phyloP scores from a whole-genome alignment of 2,329 filamentous ascomycete genomes.

The Didymella lethalis region DNA sequence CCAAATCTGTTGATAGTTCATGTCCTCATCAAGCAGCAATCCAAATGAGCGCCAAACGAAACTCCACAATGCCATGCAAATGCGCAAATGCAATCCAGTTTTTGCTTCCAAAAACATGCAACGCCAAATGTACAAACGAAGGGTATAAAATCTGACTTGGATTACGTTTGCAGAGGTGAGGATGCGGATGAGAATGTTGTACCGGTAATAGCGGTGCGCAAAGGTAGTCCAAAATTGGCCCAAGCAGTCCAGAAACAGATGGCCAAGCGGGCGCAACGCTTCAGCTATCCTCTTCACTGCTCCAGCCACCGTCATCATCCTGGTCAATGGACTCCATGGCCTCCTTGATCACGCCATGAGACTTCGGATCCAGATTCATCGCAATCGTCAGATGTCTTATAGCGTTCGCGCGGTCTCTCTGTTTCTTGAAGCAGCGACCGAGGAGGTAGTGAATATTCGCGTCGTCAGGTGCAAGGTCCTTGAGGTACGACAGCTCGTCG shows the following conservation, averaged over 20 bases:
- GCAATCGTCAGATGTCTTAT: slow-evolving; percentile 95
- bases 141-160: slow-evolving; percentile 12
- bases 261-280: neutral
- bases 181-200: slow-evolving; percentile 4
- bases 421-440: slow-evolving; percentile 73
- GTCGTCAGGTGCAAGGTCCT: slow-evolving; percentile 91
- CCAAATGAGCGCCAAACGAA: neutral
- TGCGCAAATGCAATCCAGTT: slow-evolving; percentile 12
- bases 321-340: slow-evolving; percentile 92
- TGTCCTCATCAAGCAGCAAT: slow-evolving; percentile 4
- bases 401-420: slow-evolving; percentile 72
- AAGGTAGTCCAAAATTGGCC: neutral
- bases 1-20: neutral
- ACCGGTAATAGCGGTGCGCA: slow-evolving; percentile 1
- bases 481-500: slow-evolving; percentile 83
- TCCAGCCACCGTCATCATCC: slow-evolving; percentile 61
- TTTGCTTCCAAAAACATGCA: slow-evolving; percentile 13
- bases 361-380: slow-evolving; percentile 95
- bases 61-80: slow-evolving; percentile 15
- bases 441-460: slow-evolving; percentile 95
- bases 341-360: slow-evolving; percentile 93
- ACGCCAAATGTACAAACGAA: slow-evolving; percentile 9
- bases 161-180: neutral
- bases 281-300: slow-evolving; percentile 46
- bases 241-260: neutral